Evolutionary conservation across 257 asterid species (phyloP).

Genomic region (Petrea volubilis): DNA sequence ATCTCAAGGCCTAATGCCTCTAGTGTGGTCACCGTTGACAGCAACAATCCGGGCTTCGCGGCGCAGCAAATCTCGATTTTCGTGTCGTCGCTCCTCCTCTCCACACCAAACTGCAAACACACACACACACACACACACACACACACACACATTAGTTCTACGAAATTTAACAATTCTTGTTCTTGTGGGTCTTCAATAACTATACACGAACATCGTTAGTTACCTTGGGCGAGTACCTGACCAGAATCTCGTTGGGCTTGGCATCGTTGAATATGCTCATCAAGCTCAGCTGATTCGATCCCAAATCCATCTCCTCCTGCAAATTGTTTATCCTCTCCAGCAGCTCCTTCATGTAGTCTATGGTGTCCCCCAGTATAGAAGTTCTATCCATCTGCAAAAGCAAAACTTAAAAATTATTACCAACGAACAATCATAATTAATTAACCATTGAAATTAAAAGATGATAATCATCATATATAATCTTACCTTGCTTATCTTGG

Average conservation of each 20-base stretch:
- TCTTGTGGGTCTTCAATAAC: too few relatives aligned
- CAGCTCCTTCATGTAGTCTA: constrained; percentile 81
- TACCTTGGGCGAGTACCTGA: constrained; percentile 81
- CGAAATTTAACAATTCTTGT: background rate
- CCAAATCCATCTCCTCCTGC: constrained; percentile 55
- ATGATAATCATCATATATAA: background rate
- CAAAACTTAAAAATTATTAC: background rate
- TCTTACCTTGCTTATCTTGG: constrained; percentile 86
- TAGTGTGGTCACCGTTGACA: constrained; percentile 69
- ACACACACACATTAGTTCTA: too few relatives aligned
- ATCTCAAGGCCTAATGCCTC: constrained; percentile 78
- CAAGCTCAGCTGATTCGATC: constrained; percentile 35
- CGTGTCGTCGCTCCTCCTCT: constrained; percentile 51
- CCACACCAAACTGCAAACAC: constrained; percentile 64
- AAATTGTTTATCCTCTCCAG: constrained; percentile 54
- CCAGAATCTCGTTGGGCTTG: constrained; percentile 49
- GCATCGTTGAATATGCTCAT: constrained; percentile 51
- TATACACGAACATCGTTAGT: background rate
- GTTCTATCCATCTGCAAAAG: constrained; percentile 81
- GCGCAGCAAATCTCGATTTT: constrained; percentile 60
- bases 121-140: too few relatives aligned
- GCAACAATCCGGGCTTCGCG: constrained; percentile 62
- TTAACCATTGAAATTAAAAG: background rate
- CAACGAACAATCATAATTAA: too few relatives aligned
- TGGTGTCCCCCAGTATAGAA: constrained; percentile 83